Evolutionary conservation across 768 basidiomycete species (phyloP), one percentile per base, ranked within the genome.

Genomic region (Collybia sordida): DNA sequence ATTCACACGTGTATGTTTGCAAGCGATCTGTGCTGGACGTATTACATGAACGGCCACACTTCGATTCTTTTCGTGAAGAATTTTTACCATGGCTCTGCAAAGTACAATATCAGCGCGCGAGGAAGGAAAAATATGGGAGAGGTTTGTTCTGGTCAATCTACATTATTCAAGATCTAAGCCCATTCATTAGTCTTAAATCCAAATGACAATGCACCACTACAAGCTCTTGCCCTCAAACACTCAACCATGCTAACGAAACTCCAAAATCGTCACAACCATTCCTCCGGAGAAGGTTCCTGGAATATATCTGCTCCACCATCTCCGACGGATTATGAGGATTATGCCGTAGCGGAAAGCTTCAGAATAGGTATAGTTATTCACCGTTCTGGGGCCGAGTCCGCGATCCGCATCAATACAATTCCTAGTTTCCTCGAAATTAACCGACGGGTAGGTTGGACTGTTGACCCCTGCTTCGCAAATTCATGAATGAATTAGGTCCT

Each of bases 31-130:
- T 96, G 6, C 72, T 97, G 21, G 85, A 91, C 50, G 74, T 83
- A 11, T 71, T 94, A 22, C 77, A 81, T 9, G 78, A 82, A 52
- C 90, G 90, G 59, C 70, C 69, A 4, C 78, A 83, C 57, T 76
- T 94, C 36, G 86, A 91, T 44, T 96, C 93, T 14, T 75, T 98
- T 45, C 79, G 88, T 44, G 89, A 95, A 64, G 93, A 97, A 52
- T 90, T 97, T 59, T 64, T 98, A 9, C 95, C 95, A 0, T 97
- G 93, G 91, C 63, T 97, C 48, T 89, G 92, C 70, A 93, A 91
- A 63, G 71, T 90, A 5, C 89, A 90, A 53, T 93, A 93, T 64
- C 85, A 85, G 51, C 70, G 72, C 8, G 73, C 75, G 14, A 85
- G 82, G 57, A 72, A 73, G 55, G 68, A 65, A 41, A 86, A 83